Base-by-base conservation (phyloP, 306 rosid genomes). In the Ormosia semicastrata region DNA sequence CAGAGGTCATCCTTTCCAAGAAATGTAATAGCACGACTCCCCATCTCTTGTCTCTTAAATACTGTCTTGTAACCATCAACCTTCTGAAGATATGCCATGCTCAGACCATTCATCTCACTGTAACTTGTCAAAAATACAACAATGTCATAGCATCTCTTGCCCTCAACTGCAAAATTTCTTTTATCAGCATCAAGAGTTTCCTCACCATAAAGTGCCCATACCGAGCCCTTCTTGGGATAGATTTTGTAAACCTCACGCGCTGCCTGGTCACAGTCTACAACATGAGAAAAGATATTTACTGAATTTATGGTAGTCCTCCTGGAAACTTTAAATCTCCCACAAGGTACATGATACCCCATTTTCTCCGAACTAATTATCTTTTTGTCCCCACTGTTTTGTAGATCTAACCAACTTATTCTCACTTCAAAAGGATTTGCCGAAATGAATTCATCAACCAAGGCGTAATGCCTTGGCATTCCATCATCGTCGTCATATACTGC, bases 141-240 rank as follows among this genome's bases (percentile, higher is more conserved):
- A 68, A 95, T 81, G 54, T 92, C 94, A 75, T 89, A 92, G 71
- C 87, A 73, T 41, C 84, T 56, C 56, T 84, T 89, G 68, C 87
- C 85, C 67, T 81, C 77, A 4, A 15, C 72, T n/a, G 81, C 71
- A 57, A 64, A 8, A 39, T 47, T 67, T 63, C 81, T 83, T 87
- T 86, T 86, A 65, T 83, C 94, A 4, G 72, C 78, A 62, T 75
- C 89, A 41, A 65, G n/a, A 59, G 87, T 81, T 33, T 75, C 79
- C 75, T 91, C 88, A 9, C 83, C 81, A 82, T 92, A 88, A 47
- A 93, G 89, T 36, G 97, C 99, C 98, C 98, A 95, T 14, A 95
- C 94, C 0, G 98, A 93, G 12, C 97, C 98, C 86, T 95, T 95
- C 87, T 86, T 92, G 0, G 99, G 98, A 87, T 92, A 93, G 77